phyloP scores from a whole-genome alignment of 73 alveolate genomes.

The Breviolum minutum region DNA sequence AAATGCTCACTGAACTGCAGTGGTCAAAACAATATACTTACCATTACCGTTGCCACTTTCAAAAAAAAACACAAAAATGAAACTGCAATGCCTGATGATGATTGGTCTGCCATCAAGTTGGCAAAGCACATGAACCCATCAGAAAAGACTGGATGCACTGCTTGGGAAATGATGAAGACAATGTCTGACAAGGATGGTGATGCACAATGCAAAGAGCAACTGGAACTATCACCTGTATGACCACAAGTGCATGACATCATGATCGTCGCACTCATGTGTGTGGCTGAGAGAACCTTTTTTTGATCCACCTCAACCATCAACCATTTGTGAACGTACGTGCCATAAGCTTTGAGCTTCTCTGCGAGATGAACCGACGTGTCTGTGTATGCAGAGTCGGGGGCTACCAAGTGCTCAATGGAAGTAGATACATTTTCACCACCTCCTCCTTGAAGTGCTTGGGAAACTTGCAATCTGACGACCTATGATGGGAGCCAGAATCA shows the following conservation, averaged over 20 bases:
- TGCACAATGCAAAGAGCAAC: not conserved
- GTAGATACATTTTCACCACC: no score
- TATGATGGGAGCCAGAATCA: no score
- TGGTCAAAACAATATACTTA: no score
- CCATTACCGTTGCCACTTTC: no score
- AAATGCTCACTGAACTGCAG: no score
- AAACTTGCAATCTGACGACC: no score
- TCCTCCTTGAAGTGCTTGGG: no score
- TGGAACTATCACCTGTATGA: not conserved
- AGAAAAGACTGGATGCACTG: not conserved
- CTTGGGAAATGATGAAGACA: not conserved
- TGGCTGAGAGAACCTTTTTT: not conserved
- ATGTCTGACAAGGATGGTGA: conserved; percentile 3
- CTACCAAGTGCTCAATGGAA: no score
- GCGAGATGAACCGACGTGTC: not conserved
- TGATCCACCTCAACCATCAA: not conserved
- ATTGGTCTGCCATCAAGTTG: not conserved
- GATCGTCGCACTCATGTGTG: not conserved
- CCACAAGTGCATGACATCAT: conserved; percentile 4
- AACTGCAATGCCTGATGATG: not conserved
- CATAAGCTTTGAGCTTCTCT: not conserved
- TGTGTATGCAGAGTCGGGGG: no score
- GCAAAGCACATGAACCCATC: conserved; percentile 28
- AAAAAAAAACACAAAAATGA: no score
- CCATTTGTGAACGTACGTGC: not conserved